Percentiles rank a stretch among this genome's conserved stretches.
Conservation (phyloP, 208 protist species). For the Leishmania turanica region DNA sequence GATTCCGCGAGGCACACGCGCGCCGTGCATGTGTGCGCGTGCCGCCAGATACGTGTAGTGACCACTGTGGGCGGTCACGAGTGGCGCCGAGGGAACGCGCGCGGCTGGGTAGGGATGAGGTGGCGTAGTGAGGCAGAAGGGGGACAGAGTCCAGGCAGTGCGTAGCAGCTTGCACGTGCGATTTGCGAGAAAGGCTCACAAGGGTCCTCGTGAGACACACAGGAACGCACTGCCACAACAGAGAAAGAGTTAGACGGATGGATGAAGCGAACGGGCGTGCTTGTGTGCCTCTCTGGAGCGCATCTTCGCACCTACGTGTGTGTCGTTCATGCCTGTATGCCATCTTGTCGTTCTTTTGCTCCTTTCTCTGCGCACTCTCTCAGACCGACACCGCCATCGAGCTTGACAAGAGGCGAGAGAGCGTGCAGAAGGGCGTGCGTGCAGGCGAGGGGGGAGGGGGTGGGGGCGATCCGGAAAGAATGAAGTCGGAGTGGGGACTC, state of each 20-base stretch:
- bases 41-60: too few relatives aligned
- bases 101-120: neutral
- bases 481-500: neutral
- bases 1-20: neutral
- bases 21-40: too few relatives aligned
- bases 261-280: too few relatives aligned
- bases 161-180: neutral
- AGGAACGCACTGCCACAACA: neutral
- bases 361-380: neutral
- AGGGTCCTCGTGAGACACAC: neutral
- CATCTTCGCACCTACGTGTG: neutral
- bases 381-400: neutral
- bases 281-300: neutral
- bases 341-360: neutral
- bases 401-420: neutral
- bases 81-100: too few relatives aligned
- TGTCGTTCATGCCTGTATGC: neutral
- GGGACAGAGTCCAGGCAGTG: neutral
- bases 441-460: neutral
- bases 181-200: neutral
- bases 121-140: neutral
- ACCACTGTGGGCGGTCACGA: too few relatives aligned
- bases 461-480: neutral
- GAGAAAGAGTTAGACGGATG: neutral
- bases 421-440: neutral